A percentile compares a stretch with the other conserved stretches of the same genome.
phyloP scores from a whole-genome alignment of 73 alveolate genomes.

The Paramecium bursaria region DNA sequence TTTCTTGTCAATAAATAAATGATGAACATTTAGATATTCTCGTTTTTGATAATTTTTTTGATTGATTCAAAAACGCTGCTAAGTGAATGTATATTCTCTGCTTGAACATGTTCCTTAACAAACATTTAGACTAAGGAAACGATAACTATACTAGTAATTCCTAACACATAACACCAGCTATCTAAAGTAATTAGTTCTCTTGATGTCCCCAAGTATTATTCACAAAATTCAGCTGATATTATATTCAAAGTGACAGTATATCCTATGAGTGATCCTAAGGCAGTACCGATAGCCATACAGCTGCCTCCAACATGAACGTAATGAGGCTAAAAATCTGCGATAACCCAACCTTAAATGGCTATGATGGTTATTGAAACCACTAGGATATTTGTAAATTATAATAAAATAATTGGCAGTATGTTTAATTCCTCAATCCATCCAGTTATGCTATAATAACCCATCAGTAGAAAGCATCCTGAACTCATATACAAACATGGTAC shows the following conservation, averaged over 20 bases:
- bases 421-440: slow-evolving; percentile 3
- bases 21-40: slow-evolving; percentile 2
- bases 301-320: slow-evolving; percentile 41
- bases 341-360: slow-evolving; percentile 47
- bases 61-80: background rate
- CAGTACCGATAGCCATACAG: background rate
- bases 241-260: slow-evolving; percentile 23
- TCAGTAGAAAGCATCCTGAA: background rate
- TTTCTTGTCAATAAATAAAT: slow-evolving; percentile 26
- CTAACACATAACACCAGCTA: background rate
- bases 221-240: slow-evolving; percentile 28
- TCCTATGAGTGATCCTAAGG: slow-evolving; percentile 12
- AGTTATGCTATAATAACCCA: slow-evolving; percentile 1
- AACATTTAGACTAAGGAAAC: background rate
- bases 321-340: background rate
- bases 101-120: slow-evolving; percentile 3
- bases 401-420: background rate
- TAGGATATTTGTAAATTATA: background rate
- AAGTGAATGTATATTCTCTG: background rate
- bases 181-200: slow-evolving; percentile 8
- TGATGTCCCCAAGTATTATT: background rate
- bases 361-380: background rate
- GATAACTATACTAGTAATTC: background rate
- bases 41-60: background rate
- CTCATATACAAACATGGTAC: slow-evolving; percentile 46